phyloP scores from a whole-genome alignment of 2,329 filamentous ascomycete genomes.

The Metarhizium sp. region DNA sequence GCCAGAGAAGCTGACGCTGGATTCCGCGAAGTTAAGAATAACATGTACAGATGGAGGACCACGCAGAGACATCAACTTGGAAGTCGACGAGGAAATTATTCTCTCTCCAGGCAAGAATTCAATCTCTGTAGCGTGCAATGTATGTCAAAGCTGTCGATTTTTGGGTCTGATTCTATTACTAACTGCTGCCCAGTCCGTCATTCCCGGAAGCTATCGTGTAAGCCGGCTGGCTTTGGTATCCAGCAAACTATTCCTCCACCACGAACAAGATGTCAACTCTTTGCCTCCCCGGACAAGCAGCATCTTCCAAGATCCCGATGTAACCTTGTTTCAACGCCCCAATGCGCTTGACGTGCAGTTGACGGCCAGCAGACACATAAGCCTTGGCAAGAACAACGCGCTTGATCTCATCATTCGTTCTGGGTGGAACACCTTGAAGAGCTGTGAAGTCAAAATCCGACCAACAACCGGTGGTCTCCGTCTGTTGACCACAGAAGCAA shows the following conservation, averaged over 20 bases:
- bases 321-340: slow-evolving; percentile 65
- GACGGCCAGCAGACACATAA: slow-evolving; percentile 57
- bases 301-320: slow-evolving; percentile 49
- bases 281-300: slow-evolving; percentile 34
- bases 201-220: slow-evolving; percentile 66
- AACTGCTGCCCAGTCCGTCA: slow-evolving; percentile 38
- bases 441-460: slow-evolving; percentile 51
- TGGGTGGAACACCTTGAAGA: slow-evolving; percentile 62
- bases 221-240: slow-evolving; percentile 60
- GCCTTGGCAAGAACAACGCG: slow-evolving; percentile 69
- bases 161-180: not conserved
- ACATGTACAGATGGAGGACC: slow-evolving; percentile 44
- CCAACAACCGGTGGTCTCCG: slow-evolving; percentile 57
- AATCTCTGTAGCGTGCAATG: slow-evolving; percentile 26
- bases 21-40: slow-evolving; percentile 56
- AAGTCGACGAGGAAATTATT: slow-evolving; percentile 15
- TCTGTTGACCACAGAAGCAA: slow-evolving; percentile 51
- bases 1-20: slow-evolving; percentile 57
- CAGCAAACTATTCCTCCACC: slow-evolving; percentile 54
- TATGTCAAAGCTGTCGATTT: slow-evolving; percentile 13
- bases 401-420: slow-evolving; percentile 65
- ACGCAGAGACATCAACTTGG: slow-evolving; percentile 45
- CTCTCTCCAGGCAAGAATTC: slow-evolving; percentile 40
- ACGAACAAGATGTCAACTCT: slow-evolving; percentile 50
- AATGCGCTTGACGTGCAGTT: slow-evolving; percentile 61